Conservation (phyloP, 805 yeast genomes). For the Kodamaea neixiangensis region DNA sequence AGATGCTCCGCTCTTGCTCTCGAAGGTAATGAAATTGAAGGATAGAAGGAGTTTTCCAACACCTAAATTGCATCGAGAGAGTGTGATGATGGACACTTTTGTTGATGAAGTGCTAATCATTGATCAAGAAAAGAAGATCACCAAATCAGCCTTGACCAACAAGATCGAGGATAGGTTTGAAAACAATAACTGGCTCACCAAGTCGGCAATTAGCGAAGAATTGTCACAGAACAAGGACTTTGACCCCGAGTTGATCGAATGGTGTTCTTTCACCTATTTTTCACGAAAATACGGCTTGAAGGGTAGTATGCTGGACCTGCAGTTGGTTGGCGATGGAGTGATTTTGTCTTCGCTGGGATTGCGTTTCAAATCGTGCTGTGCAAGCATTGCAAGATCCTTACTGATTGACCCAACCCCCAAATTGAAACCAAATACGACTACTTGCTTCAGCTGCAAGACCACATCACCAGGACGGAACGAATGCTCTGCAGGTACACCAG, state of each 20-base stretch:
- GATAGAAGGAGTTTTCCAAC: slow-evolving; percentile 73
- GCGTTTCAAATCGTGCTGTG: slow-evolving; percentile 85
- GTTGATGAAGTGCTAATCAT: slow-evolving; percentile 88
- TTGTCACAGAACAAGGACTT: slow-evolving; percentile 57
- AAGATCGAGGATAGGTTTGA: slow-evolving; percentile 81
- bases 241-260: slow-evolving; percentile 76
- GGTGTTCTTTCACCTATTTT: slow-evolving; percentile 93
- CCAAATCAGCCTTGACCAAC: slow-evolving; percentile 74
- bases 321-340: slow-evolving; percentile 68
- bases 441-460: slow-evolving; percentile 66
- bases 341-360: slow-evolving; percentile 83
- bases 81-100: slow-evolving; percentile 76
- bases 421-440: slow-evolving; percentile 81
- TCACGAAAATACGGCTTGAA: slow-evolving; percentile 78
- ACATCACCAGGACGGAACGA: slow-evolving; percentile 67
- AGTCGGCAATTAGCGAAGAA: slow-evolving; percentile 52
- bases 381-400: slow-evolving; percentile 84
- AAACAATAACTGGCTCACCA: slow-evolving; percentile 62
- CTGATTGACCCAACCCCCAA: slow-evolving; percentile 81
- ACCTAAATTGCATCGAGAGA: slow-evolving; percentile 69
- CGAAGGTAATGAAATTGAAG: slow-evolving; percentile 63
- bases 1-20: slow-evolving; percentile 46
- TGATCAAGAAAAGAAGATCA: slow-evolving; percentile 79
- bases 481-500: slow-evolving; percentile 66
- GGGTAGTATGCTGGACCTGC: slow-evolving; percentile 70